phyloP scores from a whole-genome alignment of 2,329 filamentous ascomycete species.

The Falciphora oryzae region DNA sequence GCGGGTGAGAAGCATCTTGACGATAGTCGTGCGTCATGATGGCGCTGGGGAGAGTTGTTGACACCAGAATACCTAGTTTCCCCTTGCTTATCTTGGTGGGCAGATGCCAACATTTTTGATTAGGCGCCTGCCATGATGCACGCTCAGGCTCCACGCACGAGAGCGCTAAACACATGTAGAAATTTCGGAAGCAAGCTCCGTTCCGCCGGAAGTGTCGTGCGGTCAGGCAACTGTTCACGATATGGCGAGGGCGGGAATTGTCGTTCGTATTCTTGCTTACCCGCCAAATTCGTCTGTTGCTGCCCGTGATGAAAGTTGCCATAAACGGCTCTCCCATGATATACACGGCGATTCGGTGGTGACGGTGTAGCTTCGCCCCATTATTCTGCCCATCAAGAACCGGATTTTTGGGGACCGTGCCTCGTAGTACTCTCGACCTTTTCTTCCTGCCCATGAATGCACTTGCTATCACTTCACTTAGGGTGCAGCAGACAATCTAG shows the following conservation, averaged over 20 bases:
- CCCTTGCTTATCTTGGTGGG: background rate
- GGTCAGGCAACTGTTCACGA: background rate
- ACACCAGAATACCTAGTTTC: background rate
- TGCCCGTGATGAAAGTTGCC: too few relatives aligned
- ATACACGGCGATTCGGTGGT: too few relatives aligned
- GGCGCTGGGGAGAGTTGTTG: too few relatives aligned
- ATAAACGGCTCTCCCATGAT: too few relatives aligned
- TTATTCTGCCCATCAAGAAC: too few relatives aligned
- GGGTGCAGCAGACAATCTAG: background rate
- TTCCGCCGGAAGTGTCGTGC: background rate
- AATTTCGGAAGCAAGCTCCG: background rate
- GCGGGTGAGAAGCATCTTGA: background rate
- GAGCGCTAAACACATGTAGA: background rate
- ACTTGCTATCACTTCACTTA: background rate
- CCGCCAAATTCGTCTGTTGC: too few relatives aligned
- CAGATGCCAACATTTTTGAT: background rate
- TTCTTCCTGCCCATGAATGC: background rate
- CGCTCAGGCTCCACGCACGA: background rate
- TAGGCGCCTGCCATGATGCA: background rate
- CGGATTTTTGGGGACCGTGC: too few relatives aligned
- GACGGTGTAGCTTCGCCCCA: too few relatives aligned
- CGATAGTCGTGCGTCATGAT: background rate
- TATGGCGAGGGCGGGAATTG: too few relatives aligned
- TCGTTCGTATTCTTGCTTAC: too few relatives aligned
- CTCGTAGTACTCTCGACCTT: background rate